Base-by-base conservation (phyloP, 2,329 filamentous ascomycete species). In the Leptographium galeiforme region DNA sequence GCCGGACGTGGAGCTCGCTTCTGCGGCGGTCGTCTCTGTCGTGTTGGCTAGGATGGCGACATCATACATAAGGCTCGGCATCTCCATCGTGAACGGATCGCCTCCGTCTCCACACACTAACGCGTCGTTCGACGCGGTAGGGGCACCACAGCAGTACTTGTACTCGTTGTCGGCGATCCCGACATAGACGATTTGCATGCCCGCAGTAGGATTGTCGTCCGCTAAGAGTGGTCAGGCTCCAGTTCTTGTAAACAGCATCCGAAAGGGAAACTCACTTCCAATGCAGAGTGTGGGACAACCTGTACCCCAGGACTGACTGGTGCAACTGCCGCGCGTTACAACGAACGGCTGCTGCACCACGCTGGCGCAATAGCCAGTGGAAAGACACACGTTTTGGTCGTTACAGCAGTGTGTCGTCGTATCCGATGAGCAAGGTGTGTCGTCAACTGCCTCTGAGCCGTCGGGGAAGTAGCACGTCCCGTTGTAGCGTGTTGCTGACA, bases 401-500 rank as follows among this genome's bases (percentile, higher is more conserved):
- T 52, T 55, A 54, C 56, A 58, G 49, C 56, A 58, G 48, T 58
- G 56, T 12, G 53, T 56, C 25, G 47, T 48, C 13, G 34, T 5
- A 25, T 25, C 19, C 11, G 43, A 32, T 14, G 51, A 25, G 44
- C 55, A 57, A 2, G 55, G 55, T 6, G 36, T 33, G 16, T 58
- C 55, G 32, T 5, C 1, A 10, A 50, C 2, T 4, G 55, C 46
- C 11, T 32, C n/a, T 13, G 40, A 50, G 19, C 55, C 56, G 53
- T 56, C 48, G 45, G 57, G 57, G 34, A 40, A 58, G 55, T 52
- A 58, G 51, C 57, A 58, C 12, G 54, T 50, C 19, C 38, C 25
- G 41, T 56, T 51, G 18, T 33, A 4, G 40, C 7, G 39, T 4
- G 39, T 41, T n/a, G 45, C 46, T 2, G 25, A 25, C 25, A 25